Percentiles rank a stretch among this genome's conserved stretches.
Evolutionary conservation across 2,329 filamentous ascomycete species (phyloP).

Genomic region (Aspergillus neotritici): DNA sequence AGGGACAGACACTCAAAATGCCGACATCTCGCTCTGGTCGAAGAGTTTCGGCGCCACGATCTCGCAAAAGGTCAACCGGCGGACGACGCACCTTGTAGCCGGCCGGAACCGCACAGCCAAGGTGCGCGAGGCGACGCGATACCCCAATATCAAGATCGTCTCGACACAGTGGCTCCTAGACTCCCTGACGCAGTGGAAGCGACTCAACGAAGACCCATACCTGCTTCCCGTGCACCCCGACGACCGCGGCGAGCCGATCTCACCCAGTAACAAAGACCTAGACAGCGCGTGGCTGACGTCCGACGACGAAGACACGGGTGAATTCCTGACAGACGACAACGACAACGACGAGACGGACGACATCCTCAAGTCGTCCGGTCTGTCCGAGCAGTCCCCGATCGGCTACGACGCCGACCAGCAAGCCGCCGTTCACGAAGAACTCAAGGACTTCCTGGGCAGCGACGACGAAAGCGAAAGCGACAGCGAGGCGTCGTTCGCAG

Average conservation of each 20-base stretch:
- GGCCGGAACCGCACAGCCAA: constrained; percentile 74
- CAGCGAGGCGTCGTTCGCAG: constrained; percentile 35
- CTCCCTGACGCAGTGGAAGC: constrained; percentile 77
- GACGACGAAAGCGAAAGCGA: constrained; percentile 48
- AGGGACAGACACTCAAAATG: constrained; percentile 68
- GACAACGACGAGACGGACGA: constrained; percentile 36
- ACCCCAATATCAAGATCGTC: constrained; percentile 81
- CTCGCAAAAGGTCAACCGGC: constrained; percentile 40
- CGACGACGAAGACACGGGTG: constrained; percentile 45
- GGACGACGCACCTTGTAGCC: constrained; percentile 49
- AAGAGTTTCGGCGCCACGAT: constrained; percentile 72
- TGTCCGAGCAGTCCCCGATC: constrained; percentile 46
- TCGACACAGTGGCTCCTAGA: constrained; percentile 84
- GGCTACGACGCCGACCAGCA: constrained; percentile 60
- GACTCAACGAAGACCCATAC: constrained; percentile 72
- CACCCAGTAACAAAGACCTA: constrained; percentile 38
- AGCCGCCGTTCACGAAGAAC: constrained; percentile 62
- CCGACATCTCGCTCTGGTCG: constrained; percentile 83
- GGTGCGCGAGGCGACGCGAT: constrained; percentile 76
- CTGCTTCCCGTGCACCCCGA: constrained; percentile 69
- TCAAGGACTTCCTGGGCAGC: constrained; percentile 63
- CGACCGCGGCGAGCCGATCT: constrained; percentile 49
- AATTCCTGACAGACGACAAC: constrained; percentile 43
- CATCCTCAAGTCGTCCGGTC: constrained; percentile 47
- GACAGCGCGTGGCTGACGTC: constrained; percentile 44